Evolutionary conservation across 208 protist genomes (phyloP).

Genomic region (Porcisia hertigi): DNA sequence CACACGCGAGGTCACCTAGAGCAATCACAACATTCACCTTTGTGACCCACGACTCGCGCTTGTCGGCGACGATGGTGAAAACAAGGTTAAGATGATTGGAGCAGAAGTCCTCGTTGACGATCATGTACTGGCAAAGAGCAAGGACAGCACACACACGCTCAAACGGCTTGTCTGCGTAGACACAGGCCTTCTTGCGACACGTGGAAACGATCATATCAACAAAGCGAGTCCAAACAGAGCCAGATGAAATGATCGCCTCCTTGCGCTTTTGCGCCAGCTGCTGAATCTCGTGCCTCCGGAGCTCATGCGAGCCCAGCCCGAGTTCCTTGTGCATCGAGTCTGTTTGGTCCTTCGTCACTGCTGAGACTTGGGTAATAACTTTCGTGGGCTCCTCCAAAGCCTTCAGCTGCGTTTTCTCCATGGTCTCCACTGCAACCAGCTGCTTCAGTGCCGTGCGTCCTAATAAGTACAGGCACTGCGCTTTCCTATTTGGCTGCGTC

Average conservation of each 20-base stretch:
- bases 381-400: conserved; percentile 53
- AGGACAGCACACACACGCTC: conserved; percentile 86
- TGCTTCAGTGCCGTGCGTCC: conserved; percentile 85
- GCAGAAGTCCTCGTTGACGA: conserved; percentile 80
- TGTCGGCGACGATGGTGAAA: conserved; percentile 76
- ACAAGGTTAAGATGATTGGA: conserved; percentile 71
- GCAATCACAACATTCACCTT: conserved; percentile 90
- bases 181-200: conserved; percentile 54
- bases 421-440: conserved; percentile 79
- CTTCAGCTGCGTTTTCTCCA: conserved; percentile 79
- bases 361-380: background rate
- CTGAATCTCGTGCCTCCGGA: conserved; percentile 82
- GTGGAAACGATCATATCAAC: conserved; percentile 51
- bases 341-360: conserved; percentile 22
- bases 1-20: conserved; percentile 87
- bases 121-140: conserved; percentile 85
- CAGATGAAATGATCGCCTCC: conserved; percentile 66
- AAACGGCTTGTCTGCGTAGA: conserved; percentile 37
- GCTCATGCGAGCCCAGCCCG: conserved; percentile 80
- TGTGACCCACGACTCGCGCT: conserved; percentile 81
- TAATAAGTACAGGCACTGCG: conserved; percentile 79
- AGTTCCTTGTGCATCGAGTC: conserved; percentile 90
- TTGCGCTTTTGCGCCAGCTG: conserved; percentile 70
- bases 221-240: conserved; percentile 74
- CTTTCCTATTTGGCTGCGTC: conserved; percentile 37